Base-by-base conservation (phyloP, 2,329 filamentous ascomycete species). In the Microsporum ferrugineum region DNA sequence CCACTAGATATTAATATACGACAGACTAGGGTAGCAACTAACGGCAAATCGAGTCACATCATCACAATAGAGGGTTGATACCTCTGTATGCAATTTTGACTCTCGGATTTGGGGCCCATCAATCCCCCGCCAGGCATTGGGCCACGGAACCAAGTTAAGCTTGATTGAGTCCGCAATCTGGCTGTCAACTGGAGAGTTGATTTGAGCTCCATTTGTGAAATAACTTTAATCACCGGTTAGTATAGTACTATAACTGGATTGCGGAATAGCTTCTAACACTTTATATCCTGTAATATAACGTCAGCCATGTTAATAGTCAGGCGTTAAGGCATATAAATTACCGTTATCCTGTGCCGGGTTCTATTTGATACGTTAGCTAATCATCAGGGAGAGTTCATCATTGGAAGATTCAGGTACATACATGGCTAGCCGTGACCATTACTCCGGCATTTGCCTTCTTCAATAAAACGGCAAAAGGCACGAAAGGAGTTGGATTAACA, bases 391-490 rank as follows among this genome's bases (percentile, higher is more conserved):
- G 17, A 17, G 12, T 17, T 27, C 47, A 7, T 8, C 23, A 38
- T 23, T 12, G 4, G 5, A 4, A 17, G 49, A 53, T 8, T n/a
- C 17, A 34, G 38, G 8, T 59, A 68, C 73, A 62, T 72, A 76
- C 75, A 70, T 85, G 83, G 67, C 82, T 85, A 36, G 84, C 84
- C 12, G 84, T 87, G 41, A 87, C 78, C 83, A 87, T 86, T 34
- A 87, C 75, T 23, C 84, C 84, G 49, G 82, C 84, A 2, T 76
- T 79, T 36, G 83, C 82, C 41, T 74, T 71, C 60, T 82, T 75
- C 60, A 79, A 71, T 5, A 74, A 76, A 36, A 87, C 80, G 2
- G 80, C 79, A 68, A 85, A 87, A 0, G 84, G 82, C 5, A 87
- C 83, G 58, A 85, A 73, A 1, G 84, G 84, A 2, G 84, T 87